Evolutionary conservation across 768 basidiomycete genomes (phyloP).

Genomic region (Gymnopilus dilepis): DNA sequence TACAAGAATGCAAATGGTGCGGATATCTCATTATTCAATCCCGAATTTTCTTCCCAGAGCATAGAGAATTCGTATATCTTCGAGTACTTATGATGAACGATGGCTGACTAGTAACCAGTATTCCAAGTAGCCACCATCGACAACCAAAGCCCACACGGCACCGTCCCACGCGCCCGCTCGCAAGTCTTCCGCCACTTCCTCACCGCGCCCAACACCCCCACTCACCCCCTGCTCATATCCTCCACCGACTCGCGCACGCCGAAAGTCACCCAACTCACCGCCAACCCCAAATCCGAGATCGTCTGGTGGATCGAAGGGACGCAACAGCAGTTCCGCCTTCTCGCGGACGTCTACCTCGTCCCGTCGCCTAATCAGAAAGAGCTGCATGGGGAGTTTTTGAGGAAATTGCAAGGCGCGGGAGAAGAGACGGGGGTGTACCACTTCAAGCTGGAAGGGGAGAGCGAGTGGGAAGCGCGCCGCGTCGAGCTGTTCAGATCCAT

Average conservation of each 20-base stretch:
- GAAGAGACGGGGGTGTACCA: slow-evolving; percentile 33
- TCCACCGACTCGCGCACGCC: slow-evolving; percentile 77
- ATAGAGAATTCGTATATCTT: too few relatives aligned
- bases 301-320: slow-evolving; percentile 77
- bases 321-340: slow-evolving; percentile 76
- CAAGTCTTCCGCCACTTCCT: slow-evolving; percentile 67
- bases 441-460: slow-evolving; percentile 46
- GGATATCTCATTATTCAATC: slow-evolving; percentile 8
- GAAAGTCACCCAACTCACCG: slow-evolving; percentile 64
- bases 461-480: slow-evolving; percentile 73
- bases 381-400: slow-evolving; percentile 39
- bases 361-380: slow-evolving; percentile 47
- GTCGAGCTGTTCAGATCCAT: slow-evolving; percentile 62
- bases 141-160: slow-evolving; percentile 26
- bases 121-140: slow-evolving; percentile 67
- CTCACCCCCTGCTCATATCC: slow-evolving; percentile 64
- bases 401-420: slow-evolving; percentile 24
- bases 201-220: slow-evolving; percentile 42
- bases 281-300: slow-evolving; percentile 58
- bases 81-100: too few relatives aligned
- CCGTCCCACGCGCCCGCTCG: slow-evolving; percentile 66
- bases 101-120: slow-evolving; percentile 51
- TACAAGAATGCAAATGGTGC: slow-evolving; percentile 45
- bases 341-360: slow-evolving; percentile 60
- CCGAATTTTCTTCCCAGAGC: too few relatives aligned